Conservation (phyloP, 1,284 basidiomycete species). For the Fomitopsis betulina region DNA sequence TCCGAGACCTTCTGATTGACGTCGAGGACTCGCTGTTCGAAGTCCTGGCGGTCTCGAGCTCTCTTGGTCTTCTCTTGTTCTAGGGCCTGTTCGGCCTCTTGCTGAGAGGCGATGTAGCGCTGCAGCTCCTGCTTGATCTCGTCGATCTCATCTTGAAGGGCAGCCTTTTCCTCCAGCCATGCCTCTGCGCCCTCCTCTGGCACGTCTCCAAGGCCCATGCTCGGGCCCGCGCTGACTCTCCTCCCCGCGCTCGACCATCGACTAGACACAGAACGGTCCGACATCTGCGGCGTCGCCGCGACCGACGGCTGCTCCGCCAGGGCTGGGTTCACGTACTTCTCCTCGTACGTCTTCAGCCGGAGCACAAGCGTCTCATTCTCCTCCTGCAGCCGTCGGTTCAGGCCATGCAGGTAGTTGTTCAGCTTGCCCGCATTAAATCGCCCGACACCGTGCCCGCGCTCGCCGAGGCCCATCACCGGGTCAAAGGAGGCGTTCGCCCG, state of each 20-base stretch:
- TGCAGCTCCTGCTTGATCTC: conserved; percentile 44
- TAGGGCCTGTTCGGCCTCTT: conserved; percentile 38
- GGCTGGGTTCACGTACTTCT: conserved; percentile 23
- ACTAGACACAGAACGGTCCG: conserved; percentile 15
- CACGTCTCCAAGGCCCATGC: conserved; percentile 49
- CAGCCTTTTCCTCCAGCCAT: conserved; percentile 61
- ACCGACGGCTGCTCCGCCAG: conserved; percentile 4
- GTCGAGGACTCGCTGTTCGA: conserved; percentile 63
- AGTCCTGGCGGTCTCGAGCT: conserved; percentile 57
- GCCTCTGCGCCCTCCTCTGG: conserved; percentile 55
- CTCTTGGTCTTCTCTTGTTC: conserved; percentile 53
- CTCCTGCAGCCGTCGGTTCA: conserved; percentile 75
- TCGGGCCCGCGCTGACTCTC: conserved; percentile 44
- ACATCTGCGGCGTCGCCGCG: conserved; percentile 9
- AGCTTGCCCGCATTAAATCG: conserved; percentile 80
- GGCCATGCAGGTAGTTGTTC: conserved; percentile 75
- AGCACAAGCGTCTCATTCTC: conserved; percentile 66
- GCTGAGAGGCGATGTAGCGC: conserved; percentile 26
- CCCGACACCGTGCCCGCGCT: conserved; percentile 50
- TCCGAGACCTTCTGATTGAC: conserved; percentile 62
- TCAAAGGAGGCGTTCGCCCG: conserved; percentile 84
- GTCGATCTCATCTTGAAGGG: conserved; percentile 43
- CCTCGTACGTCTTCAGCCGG: conserved; percentile 42
- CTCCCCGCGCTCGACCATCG: conserved; percentile 27
- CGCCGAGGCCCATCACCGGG: conserved; percentile 66